Conservation (phyloP, 2,329 filamentous ascomycete genomes). For the Curvularia verruculosa region DNA sequence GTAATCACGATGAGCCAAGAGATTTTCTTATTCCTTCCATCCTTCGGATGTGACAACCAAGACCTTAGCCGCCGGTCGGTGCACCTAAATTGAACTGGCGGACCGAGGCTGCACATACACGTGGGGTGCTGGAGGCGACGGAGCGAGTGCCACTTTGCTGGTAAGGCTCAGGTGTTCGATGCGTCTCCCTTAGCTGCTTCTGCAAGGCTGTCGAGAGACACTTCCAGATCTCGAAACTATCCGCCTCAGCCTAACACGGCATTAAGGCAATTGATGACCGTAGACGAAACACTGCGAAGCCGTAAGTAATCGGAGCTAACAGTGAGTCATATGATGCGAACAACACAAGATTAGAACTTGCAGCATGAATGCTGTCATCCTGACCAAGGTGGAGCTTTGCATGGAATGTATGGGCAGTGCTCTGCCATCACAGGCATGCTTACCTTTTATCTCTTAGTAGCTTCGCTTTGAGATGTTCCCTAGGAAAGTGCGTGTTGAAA, state of each 20-base stretch:
- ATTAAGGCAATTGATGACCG: slow-evolving; percentile 26
- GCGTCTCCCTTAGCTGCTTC: not conserved
- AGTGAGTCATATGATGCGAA: slow-evolving; percentile 26
- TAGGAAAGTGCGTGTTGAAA: slow-evolving; percentile 30
- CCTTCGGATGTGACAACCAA: not conserved
- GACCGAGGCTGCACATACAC: not conserved
- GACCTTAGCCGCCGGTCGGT: not conserved
- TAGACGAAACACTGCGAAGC: slow-evolving; percentile 24
- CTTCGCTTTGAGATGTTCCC: slow-evolving; percentile 14
- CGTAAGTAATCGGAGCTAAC: slow-evolving; percentile 25
- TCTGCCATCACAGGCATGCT: slow-evolving; percentile 23
- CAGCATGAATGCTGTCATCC: slow-evolving; percentile 19
- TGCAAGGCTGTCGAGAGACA: slow-evolving; percentile 1
- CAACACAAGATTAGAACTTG: slow-evolving; percentile 26
- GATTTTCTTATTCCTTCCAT: not conserved
- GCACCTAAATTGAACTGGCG: not conserved
- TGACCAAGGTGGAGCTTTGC: slow-evolving; percentile 16
- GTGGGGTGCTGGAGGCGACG: not conserved
- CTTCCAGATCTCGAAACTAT: slow-evolving; percentile 6
- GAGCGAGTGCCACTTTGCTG: not conserved
- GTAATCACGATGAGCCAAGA: slow-evolving; percentile 1
- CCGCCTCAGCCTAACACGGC: slow-evolving; percentile 17
- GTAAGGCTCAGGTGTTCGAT: not conserved
- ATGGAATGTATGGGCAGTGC: slow-evolving; percentile 30
- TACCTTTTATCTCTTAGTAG: slow-evolving; percentile 16